Evolutionary conservation across 1,139 yeast species (phyloP).

Genomic region (Suhomyces guaymorum): DNA sequence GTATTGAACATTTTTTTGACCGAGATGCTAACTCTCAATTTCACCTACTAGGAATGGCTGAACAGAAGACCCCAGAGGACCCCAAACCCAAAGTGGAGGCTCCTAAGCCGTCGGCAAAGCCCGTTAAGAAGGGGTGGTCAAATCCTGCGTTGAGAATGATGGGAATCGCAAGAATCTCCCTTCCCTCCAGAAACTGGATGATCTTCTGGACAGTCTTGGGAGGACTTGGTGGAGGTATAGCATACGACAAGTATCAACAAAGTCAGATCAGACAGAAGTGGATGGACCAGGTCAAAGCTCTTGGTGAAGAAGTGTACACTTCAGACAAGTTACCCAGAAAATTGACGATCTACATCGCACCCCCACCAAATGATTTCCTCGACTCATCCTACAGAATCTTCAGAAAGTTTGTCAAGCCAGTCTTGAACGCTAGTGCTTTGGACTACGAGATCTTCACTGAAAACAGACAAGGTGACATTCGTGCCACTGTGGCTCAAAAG

Average conservation of each 20-base stretch:
- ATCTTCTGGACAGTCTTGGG: conserved; percentile 80
- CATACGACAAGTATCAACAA: conserved; percentile 78
- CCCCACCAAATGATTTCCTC: conserved; percentile 92
- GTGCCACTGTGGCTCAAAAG: conserved; percentile 78
- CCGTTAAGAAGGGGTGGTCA: conserved; percentile 53
- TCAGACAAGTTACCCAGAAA: conserved; percentile 64
- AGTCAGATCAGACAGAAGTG: conserved; percentile 63
- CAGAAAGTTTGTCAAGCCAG: conserved; percentile 82
- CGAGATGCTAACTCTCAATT: background rate
- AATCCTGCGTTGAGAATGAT: conserved; percentile 87
- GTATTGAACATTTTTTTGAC: background rate
- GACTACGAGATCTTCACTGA: conserved; percentile 78
- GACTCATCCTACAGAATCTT: conserved; percentile 75
- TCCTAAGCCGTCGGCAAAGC: conserved; percentile 1
- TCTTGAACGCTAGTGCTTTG: conserved; percentile 80
- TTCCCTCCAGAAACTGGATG: conserved; percentile 93
- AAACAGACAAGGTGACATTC: conserved; percentile 86
- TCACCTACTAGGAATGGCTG: background rate
- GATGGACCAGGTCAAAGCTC: conserved; percentile 58
- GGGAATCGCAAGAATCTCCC: conserved; percentile 75
- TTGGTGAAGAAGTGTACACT: conserved; percentile 41
- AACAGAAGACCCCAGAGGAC: background rate
- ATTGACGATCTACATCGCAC: conserved; percentile 82
- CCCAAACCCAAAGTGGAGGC: conserved; percentile 5
- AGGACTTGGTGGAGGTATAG: conserved; percentile 66